Conservation (phyloP, 352 stramenopile genomes). For the Phytophthora tubulina region DNA sequence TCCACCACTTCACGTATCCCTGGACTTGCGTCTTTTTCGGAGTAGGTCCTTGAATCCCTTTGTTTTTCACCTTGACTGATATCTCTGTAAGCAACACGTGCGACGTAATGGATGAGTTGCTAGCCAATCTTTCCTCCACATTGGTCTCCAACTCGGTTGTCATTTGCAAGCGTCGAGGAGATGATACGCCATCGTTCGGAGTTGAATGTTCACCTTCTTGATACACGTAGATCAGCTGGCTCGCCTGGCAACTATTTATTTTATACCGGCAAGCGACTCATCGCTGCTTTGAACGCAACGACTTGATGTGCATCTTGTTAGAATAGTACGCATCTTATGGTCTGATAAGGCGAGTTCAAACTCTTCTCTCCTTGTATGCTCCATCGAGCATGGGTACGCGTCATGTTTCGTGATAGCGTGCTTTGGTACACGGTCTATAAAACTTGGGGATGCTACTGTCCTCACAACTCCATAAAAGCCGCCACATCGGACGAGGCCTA, state of each 20-base stretch:
- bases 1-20: not conserved
- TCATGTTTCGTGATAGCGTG: not conserved
- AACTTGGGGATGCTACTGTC: too few relatives aligned
- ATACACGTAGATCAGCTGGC: not conserved
- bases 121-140: not conserved
- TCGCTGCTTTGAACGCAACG: not conserved
- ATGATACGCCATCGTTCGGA: not conserved
- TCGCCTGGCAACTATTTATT: not conserved
- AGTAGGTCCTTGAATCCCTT: not conserved
- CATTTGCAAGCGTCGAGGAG: not conserved
- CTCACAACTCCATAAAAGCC: too few relatives aligned
- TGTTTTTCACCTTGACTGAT: not conserved
- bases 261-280: not conserved
- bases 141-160: not conserved
- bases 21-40: conserved; percentile 6
- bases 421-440: not conserved
- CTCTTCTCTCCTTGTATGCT: too few relatives aligned
- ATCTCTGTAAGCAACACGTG: not conserved
- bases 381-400: not conserved
- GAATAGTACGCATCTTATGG: too few relatives aligned
- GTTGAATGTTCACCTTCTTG: not conserved
- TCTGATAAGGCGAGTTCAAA: too few relatives aligned
- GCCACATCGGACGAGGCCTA: too few relatives aligned
- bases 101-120: not conserved
- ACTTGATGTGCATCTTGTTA: too few relatives aligned